Percentiles rank a stretch among this genome's conserved stretches.
phyloP scores from a whole-genome alignment of 371 early-diverging fungal genomes.

The Mucor irregularis region DNA sequence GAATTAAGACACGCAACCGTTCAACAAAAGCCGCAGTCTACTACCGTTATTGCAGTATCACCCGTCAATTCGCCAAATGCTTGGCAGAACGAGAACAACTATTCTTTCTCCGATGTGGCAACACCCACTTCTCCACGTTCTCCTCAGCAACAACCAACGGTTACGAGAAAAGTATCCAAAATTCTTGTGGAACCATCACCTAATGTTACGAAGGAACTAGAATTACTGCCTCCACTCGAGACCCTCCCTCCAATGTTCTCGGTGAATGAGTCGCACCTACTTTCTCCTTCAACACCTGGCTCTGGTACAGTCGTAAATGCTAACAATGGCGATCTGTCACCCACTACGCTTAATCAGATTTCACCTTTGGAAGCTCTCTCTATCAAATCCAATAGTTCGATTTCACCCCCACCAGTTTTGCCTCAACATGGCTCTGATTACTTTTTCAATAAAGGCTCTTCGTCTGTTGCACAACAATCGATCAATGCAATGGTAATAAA shows the following conservation, averaged over 20 bases:
- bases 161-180: slow-evolving; percentile 15
- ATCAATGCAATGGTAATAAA: slow-evolving; percentile 5
- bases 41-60: slow-evolving; percentile 5
- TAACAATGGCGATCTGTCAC: not conserved
- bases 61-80: slow-evolving; percentile 9
- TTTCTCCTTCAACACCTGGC: not conserved
- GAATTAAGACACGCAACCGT: slow-evolving; percentile 1
- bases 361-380: not conserved
- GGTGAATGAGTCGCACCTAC: slow-evolving; percentile 14
- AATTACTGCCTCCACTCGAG: slow-evolving; percentile 15
- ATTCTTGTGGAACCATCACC: slow-evolving; percentile 14
- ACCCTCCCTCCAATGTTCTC: slow-evolving; percentile 9
- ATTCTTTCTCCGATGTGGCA: not conserved
- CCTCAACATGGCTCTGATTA: slow-evolving; percentile 17
- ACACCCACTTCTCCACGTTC: not conserved
- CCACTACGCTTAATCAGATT: not conserved
- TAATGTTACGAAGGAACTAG: slow-evolving; percentile 4
- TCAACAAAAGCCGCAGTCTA: slow-evolving; percentile 3
- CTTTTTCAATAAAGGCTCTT: not conserved
- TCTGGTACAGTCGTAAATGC: too few relatives aligned
- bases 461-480: slow-evolving; percentile 16
- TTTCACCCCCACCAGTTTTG: slow-evolving; percentile 8
- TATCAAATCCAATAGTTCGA: not conserved
- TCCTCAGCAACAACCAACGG: not conserved
- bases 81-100: slow-evolving; percentile 10